phyloP scores from a whole-genome alignment of 2,329 filamentous ascomycete species.

The Exserohilum rostratum region DNA sequence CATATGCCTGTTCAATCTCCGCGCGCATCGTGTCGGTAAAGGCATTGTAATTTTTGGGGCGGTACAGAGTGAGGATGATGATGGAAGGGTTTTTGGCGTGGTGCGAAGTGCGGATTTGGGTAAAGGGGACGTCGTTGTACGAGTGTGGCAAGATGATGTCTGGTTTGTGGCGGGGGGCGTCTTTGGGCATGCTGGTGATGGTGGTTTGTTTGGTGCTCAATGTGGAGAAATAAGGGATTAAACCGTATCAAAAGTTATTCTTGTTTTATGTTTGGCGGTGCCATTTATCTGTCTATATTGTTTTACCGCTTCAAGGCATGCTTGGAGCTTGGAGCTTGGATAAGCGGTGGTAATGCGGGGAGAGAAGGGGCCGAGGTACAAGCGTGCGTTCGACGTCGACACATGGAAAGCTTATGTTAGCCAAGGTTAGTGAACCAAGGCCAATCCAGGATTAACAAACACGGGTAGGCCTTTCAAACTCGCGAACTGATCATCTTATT shows the following conservation, averaged over 20 bases:
- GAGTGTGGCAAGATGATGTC: constrained; percentile 41
- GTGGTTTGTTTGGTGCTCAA: not conserved
- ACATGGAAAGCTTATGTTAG: not conserved
- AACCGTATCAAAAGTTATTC: not conserved
- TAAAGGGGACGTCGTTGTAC: constrained; percentile 51
- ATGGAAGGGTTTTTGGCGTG: constrained; percentile 57
- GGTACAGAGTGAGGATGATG: constrained; percentile 68
- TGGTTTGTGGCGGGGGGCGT: constrained; percentile 27
- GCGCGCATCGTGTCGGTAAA: constrained; percentile 69
- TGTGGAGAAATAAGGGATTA: too few species aligned
- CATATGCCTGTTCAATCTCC: constrained; percentile 63
- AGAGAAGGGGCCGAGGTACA: constrained; percentile 13
- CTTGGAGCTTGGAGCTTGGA: not conserved
- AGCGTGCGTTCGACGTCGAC: not conserved
- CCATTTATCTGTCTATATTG: not conserved
- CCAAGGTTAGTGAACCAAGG: not conserved
- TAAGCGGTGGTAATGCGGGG: constrained; percentile 9
- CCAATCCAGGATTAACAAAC: too few species aligned
- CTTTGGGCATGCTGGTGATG: constrained; percentile 1
- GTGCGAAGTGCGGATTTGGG: constrained; percentile 51
- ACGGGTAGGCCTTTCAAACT: not conserved
- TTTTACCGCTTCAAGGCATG: not conserved
- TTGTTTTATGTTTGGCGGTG: not conserved
- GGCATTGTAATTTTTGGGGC: constrained; percentile 70
- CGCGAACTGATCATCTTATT: too few species aligned